Evolutionary conservation across 805 yeast genomes (phyloP), one percentile per base, ranked within the genome.

Genomic region (Crinitomyces ghanaensis): DNA sequence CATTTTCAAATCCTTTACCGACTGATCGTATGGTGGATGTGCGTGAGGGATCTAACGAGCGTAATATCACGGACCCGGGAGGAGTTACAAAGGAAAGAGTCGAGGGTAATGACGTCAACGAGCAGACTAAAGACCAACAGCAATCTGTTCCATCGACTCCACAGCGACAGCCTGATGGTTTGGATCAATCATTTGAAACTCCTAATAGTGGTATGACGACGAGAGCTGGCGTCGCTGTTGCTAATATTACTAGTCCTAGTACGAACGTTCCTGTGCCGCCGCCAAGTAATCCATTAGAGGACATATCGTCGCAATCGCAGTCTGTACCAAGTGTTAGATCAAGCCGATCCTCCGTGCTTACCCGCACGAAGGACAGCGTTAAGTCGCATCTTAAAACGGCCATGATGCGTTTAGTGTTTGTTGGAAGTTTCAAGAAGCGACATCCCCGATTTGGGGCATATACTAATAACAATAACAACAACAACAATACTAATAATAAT

Each of bases 361-460:
- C 31, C 3, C 6, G 26, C 6, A 19, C 35, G 5, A 33, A 33
- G 29, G 15, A 16, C 9, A 21, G 19, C 6, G 29, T 34, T 11
- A 28, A 15, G 19, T 6, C 18, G 11, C 21, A 28, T 29, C n/a
- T 34, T 16, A 34, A 34, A 20, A 12, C 37, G 5, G 29, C 37
- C 5, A 34, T 34, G 37, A 21, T 34, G 28, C 28, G 29, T n/a
- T 18, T 34, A 8, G 24, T 34, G 4, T 26, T 28, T 29, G 17
- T 34, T 23, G 33, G 37, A 5, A 19, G 18, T n/a, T 16, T 23
- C 3, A 33, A 15, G 18, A 27, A 27, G 14, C 30, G 30, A 13
- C 32, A 25, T 13, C 11, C 9, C 8, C 11, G 23, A 8, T 11
- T 8, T 8, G 8, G 23, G 23, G 9, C 9, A 8, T 11, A 14